Conservation (phyloP, 2,329 filamentous ascomycete species). For the Exophiala aquamarina region DNA sequence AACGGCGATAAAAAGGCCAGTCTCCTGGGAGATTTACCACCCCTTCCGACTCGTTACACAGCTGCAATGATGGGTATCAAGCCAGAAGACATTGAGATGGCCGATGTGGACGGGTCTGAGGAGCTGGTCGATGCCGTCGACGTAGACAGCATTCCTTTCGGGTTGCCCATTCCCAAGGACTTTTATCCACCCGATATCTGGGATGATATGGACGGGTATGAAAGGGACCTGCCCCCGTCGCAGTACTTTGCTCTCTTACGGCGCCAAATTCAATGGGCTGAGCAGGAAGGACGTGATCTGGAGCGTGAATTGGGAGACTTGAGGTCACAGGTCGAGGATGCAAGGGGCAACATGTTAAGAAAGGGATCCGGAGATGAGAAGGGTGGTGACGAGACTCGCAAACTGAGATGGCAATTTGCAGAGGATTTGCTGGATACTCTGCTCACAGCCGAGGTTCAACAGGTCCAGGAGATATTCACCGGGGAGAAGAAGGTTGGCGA, state of each 20-base stretch:
- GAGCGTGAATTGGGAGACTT: slow-evolving; percentile 32
- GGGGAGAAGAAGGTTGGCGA: slow-evolving; percentile 7
- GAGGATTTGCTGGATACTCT: slow-evolving; percentile 25
- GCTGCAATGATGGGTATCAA: slow-evolving; percentile 20
- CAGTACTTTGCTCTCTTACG: slow-evolving; percentile 47
- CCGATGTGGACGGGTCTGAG: slow-evolving; percentile 27
- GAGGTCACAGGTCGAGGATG: slow-evolving; percentile 22
- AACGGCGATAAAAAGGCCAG: slow-evolving; percentile 24
- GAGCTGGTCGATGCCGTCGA: slow-evolving; percentile 28
- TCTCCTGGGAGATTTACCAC: slow-evolving; percentile 24
- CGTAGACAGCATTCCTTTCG: slow-evolving; percentile 38
- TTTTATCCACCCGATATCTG: slow-evolving; percentile 38
- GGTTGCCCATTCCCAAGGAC: slow-evolving; percentile 29
- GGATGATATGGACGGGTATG: slow-evolving; percentile 43
- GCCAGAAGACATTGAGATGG: slow-evolving; percentile 31
- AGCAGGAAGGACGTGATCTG: slow-evolving; percentile 42
- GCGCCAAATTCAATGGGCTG: slow-evolving; percentile 49
- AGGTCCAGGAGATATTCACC: slow-evolving; percentile 16
- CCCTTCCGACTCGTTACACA: slow-evolving; percentile 23
- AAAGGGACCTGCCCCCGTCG: slow-evolving; percentile 41
- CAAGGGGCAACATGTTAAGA: slow-evolving; percentile 20
- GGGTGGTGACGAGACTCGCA: slow-evolving; percentile 24
- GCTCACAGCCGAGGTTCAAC: slow-evolving; percentile 15
- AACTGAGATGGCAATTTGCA: slow-evolving; percentile 20
- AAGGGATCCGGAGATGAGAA: slow-evolving; percentile 22